A percentile compares a stretch with the other conserved stretches of the same genome.
Evolutionary conservation across 2,329 filamentous ascomycete genomes (phyloP).

Genomic region (Podosphaera xanthii): DNA sequence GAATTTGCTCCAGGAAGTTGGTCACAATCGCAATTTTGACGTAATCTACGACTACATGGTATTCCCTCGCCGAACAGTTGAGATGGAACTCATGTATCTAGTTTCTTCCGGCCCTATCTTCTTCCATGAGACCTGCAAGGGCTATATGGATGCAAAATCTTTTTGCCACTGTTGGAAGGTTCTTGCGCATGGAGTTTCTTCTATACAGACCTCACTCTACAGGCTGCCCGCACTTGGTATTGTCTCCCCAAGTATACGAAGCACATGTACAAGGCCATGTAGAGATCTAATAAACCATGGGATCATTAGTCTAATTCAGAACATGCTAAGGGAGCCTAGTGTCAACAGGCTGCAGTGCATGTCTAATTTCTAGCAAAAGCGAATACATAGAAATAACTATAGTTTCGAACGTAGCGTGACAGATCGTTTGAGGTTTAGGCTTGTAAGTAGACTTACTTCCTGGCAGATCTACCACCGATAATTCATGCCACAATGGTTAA

Average conservation of each 20-base stretch:
- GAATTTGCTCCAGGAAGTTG: conserved; percentile 26
- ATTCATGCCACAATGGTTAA: not conserved
- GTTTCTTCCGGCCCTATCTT: conserved; percentile 42
- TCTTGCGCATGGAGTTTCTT: conserved; percentile 56
- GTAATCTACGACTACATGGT: conserved; percentile 42
- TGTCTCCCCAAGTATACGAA: conserved; percentile 46
- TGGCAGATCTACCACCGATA: no score
- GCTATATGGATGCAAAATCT: conserved; percentile 27
- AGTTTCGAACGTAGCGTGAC: conserved; percentile 23
- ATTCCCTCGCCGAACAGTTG: conserved; percentile 8
- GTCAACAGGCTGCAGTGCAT: conserved; percentile 21
- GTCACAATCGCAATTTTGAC: conserved; percentile 31
- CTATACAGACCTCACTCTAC: conserved; percentile 41
- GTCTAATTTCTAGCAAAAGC: conserved; percentile 25
- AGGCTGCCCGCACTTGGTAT: conserved; percentile 50
- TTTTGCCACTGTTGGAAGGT: conserved; percentile 24
- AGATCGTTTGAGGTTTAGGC: conserved; percentile 34
- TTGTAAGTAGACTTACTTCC: conserved; percentile 6
- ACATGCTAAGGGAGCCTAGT: conserved; percentile 23
- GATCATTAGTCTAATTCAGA: conserved; percentile 25
- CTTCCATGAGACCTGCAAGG: conserved; percentile 28
- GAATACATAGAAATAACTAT: conserved; percentile 26
- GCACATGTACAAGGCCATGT: conserved; percentile 49
- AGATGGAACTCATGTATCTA: conserved; percentile 11
- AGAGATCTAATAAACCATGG: conserved; percentile 38